These are phyloP conservation scores for Eutypa lata DNA, from an alignment of 2,329 filamentous ascomycete genomes.

Conservation along the genomic window DNA sequence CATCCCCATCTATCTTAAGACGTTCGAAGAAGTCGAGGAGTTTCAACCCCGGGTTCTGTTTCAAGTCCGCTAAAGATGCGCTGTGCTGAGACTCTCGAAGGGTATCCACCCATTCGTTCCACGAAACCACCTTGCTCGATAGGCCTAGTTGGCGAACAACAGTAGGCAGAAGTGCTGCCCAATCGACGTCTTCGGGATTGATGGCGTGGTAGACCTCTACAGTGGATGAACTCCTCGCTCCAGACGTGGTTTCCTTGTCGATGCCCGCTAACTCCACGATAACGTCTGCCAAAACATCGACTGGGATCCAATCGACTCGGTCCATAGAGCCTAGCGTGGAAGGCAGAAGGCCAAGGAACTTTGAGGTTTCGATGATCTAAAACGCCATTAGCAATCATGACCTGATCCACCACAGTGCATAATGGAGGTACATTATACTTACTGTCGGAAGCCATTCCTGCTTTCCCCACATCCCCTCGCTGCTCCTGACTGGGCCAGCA, in stretches of 20 bases:
- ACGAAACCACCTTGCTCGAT: not conserved
- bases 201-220: not conserved
- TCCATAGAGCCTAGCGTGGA: conserved; percentile 6
- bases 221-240: not conserved
- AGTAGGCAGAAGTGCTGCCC: not conserved
- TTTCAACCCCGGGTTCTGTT: not conserved
- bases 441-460: conserved; percentile 6
- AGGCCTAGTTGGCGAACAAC: not conserved
- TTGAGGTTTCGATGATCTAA: conserved; percentile 5
- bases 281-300: conserved; percentile 5
- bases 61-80: not conserved
- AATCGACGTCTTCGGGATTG: not conserved
- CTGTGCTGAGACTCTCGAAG: not conserved
- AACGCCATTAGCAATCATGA: not conserved
- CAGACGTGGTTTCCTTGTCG: not conserved
- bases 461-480: conserved; percentile 6
- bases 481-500: conserved; percentile 3
- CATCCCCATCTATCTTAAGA: not conserved
- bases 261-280: conserved; percentile 3
- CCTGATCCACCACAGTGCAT: no score
- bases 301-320: conserved; percentile 5
- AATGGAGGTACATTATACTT: not conserved
- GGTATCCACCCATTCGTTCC: not conserved
- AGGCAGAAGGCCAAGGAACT: conserved; percentile 5
- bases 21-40: not conserved